Percentiles rank a stretch among this genome's conserved stretches.
Conservation (phyloP, 2,329 filamentous ascomycete genomes). For the Alternaria angustiovoidea region DNA sequence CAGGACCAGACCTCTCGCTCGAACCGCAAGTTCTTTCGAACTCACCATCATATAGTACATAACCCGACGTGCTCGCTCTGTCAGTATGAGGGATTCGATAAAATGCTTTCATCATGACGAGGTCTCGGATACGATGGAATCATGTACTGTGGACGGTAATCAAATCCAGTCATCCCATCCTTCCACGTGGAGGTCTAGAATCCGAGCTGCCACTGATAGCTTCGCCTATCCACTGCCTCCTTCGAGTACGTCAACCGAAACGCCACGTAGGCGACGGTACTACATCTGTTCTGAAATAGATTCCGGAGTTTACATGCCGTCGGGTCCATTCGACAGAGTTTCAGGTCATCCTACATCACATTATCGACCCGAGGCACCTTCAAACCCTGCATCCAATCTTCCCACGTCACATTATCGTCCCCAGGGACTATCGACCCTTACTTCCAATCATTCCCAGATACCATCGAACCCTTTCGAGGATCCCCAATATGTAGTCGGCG, state of each 20-base stretch:
- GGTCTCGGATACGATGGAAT: background rate
- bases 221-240: background rate
- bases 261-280: background rate
- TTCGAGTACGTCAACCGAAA: background rate
- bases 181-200: background rate
- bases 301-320: background rate
- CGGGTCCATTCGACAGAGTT: background rate
- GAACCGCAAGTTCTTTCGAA: background rate
- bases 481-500: background rate
- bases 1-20: background rate
- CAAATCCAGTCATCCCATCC: background rate
- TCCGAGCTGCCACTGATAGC: background rate
- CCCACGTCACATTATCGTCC: background rate
- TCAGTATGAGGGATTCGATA: background rate
- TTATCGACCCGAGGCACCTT: background rate
- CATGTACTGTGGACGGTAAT: background rate
- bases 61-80: background rate
- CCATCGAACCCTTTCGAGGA: conserved; percentile 3
- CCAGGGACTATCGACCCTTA: background rate
- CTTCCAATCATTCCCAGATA: background rate
- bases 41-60: background rate
- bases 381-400: background rate
- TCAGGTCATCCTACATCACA: background rate
- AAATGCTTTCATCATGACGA: background rate
- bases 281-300: background rate